Conservation (phyloP, 2,329 filamentous ascomycete genomes). For the Xylariaceae sp. region DNA sequence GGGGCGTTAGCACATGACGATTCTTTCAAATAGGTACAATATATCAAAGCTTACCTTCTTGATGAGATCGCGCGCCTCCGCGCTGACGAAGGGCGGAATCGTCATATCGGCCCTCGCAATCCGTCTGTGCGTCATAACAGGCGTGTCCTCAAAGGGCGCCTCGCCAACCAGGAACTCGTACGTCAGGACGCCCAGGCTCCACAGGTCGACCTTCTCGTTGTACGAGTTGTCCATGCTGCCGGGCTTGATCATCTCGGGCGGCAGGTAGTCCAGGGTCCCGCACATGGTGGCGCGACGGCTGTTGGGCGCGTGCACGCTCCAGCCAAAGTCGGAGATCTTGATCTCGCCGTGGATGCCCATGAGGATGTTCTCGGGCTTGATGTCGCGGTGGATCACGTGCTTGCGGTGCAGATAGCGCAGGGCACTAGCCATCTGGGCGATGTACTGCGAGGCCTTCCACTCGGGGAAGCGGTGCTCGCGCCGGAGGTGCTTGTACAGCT, state of each 20-base stretch:
- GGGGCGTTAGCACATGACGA: constrained; percentile 7
- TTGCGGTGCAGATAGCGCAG: constrained; percentile 91
- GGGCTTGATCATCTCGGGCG: constrained; percentile 92
- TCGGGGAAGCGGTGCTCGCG: constrained; percentile 77
- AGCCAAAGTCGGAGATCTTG: constrained; percentile 97
- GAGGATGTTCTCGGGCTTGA: constrained; percentile 96
- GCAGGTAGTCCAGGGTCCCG: constrained; percentile 93
- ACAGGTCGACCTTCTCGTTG: constrained; percentile 91
- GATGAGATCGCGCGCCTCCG: constrained; percentile 87
- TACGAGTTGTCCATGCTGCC: constrained; percentile 82
- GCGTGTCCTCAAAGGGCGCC: constrained; percentile 94
- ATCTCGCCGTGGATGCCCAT: constrained; percentile 96
- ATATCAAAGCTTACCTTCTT: constrained; percentile 64
- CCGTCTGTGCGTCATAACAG: constrained; percentile 86
- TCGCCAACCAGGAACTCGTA: constrained; percentile 97
- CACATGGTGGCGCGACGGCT: constrained; percentile 93
- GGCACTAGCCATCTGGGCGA: constrained; percentile 86
- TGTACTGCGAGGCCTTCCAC: constrained; percentile 81
- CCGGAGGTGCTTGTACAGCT: constrained; percentile 82
- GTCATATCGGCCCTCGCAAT: constrained; percentile 90
- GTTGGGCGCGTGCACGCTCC: constrained; percentile 96
- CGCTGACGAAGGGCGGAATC: constrained; percentile 82
- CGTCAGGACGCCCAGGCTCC: constrained; percentile 89
- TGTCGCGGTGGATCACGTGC: constrained; percentile 95
- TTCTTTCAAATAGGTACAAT: not conserved